phyloP scores from a whole-genome alignment of 306 rosid genomes.

The Casuarina glauca region DNA sequence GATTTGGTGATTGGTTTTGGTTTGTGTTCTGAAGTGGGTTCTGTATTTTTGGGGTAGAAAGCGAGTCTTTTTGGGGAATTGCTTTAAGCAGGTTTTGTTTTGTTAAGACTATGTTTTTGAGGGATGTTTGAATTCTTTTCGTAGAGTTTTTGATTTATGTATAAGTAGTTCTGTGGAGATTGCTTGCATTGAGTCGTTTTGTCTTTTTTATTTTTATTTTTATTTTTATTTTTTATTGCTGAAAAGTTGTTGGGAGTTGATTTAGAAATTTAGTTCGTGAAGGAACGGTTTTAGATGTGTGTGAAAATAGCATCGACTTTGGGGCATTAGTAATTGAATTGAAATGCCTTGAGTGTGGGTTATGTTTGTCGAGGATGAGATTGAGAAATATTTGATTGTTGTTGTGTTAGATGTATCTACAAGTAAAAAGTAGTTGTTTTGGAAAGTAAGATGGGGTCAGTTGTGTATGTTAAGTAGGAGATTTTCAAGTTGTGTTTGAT shows the following conservation, averaged over 20 bases:
- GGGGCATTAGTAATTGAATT: neutral
- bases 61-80: neutral
- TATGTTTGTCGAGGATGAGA: neutral
- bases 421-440: neutral
- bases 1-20: neutral
- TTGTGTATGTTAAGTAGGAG: neutral
- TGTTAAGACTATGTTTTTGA: neutral
- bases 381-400: too few relatives aligned
- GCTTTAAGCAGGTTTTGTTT: neutral
- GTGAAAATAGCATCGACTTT: neutral
- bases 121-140: neutral
- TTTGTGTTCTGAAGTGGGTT: neutral
- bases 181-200: neutral
- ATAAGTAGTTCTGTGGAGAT: neutral
- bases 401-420: neutral
- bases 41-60: neutral
- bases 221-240: too few relatives aligned
- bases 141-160: neutral
- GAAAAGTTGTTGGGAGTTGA: neutral
- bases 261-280: neutral
- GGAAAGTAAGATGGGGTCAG: neutral
- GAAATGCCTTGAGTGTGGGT: neutral
- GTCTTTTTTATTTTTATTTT: too few relatives aligned
- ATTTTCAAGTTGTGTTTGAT: neutral
- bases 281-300: neutral